A percentile compares a stretch with the other conserved stretches of the same genome.
Evolutionary conservation across 805 yeast species (phyloP).

Genomic region (Candida tallmaniae): DNA sequence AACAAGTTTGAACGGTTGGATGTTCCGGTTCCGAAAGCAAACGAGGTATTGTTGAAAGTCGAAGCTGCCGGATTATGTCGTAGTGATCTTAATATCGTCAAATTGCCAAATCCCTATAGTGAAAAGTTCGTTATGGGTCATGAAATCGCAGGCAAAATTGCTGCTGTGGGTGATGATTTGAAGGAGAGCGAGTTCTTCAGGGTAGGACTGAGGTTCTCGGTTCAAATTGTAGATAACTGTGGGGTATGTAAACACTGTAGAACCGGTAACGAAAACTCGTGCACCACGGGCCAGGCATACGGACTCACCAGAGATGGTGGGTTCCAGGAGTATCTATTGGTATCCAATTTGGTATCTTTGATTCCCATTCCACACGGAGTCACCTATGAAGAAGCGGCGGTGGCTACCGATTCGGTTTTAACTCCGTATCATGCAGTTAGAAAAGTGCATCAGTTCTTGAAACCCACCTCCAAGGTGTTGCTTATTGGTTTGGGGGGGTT

Average conservation of each 20-base stretch:
- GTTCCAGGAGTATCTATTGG: conserved; percentile 34
- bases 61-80: conserved; percentile 43
- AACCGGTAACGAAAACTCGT: conserved; percentile 29
- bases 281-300: conserved; percentile 23
- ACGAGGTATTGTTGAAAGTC: conserved; percentile 32
- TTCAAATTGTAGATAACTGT: conserved; percentile 28
- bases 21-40: conserved; percentile 24
- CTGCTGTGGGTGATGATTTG: conserved; percentile 24
- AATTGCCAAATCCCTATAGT: conserved; percentile 13
- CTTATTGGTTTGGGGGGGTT: conserved; percentile 41
- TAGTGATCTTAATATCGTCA: conserved; percentile 38
- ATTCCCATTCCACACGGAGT: conserved; percentile 39
- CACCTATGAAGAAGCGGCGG: conserved; percentile 35
- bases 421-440: conserved; percentile 41
- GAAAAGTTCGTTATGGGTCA: conserved; percentile 40
- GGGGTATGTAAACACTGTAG: conserved; percentile 34
- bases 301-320: conserved; percentile 40
- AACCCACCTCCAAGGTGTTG: conserved; percentile 33
- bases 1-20: conserved; percentile 25
- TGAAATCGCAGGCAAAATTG: conserved; percentile 38
- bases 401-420: conserved; percentile 38
- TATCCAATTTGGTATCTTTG: conserved; percentile 30
- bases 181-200: conserved; percentile 18
- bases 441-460: conserved; percentile 23
- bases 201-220: conserved; percentile 26